Evolutionary conservation across 2,329 filamentous ascomycete species (phyloP).

Genomic region (Ciborinia camelliae): DNA sequence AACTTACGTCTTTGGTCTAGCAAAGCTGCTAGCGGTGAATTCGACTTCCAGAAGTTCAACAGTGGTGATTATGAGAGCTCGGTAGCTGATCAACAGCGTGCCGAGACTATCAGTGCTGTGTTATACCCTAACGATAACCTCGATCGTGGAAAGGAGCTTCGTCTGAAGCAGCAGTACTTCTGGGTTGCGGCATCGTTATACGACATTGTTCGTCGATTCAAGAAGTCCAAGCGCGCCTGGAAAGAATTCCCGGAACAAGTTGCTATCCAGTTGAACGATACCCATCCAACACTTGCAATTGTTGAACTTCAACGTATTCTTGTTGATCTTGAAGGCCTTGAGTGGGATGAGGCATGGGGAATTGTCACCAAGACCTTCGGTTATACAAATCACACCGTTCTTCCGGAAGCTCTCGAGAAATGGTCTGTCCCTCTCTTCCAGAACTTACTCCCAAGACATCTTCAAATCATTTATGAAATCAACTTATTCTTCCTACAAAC

Average conservation of each 20-base stretch:
- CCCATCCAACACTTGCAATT: slow-evolving; percentile 92
- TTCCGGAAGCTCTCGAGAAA: slow-evolving; percentile 95
- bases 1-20: slow-evolving; percentile 97
- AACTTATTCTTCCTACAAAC: slow-evolving; percentile 89
- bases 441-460: slow-evolving; percentile 85
- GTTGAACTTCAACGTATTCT: slow-evolving; percentile 94
- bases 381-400: slow-evolving; percentile 97
- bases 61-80: slow-evolving; percentile 94
- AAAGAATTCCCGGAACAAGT: slow-evolving; percentile 89
- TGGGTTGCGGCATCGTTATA: slow-evolving; percentile 97
- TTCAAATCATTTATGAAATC: slow-evolving; percentile 98
- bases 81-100: slow-evolving; percentile 94
- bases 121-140: slow-evolving; percentile 98
- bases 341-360: slow-evolving; percentile 89
- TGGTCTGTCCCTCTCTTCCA: slow-evolving; percentile 94
- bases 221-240: slow-evolving; percentile 92
- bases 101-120: slow-evolving; percentile 98
- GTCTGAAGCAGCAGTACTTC: slow-evolving; percentile 99
- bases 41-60: slow-evolving; percentile 99
- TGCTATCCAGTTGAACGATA: slow-evolving; percentile 97
- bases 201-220: slow-evolving; percentile 96
- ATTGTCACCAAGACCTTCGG: slow-evolving; percentile 79
- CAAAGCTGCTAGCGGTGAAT: slow-evolving; percentile 94
- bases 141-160: slow-evolving; percentile 92
- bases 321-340: slow-evolving; percentile 81